Evolutionary conservation across 169 alveolate genomes (phyloP), one percentile per base, ranked within the genome.

Genomic region (Cryptosporidium sp.): DNA sequence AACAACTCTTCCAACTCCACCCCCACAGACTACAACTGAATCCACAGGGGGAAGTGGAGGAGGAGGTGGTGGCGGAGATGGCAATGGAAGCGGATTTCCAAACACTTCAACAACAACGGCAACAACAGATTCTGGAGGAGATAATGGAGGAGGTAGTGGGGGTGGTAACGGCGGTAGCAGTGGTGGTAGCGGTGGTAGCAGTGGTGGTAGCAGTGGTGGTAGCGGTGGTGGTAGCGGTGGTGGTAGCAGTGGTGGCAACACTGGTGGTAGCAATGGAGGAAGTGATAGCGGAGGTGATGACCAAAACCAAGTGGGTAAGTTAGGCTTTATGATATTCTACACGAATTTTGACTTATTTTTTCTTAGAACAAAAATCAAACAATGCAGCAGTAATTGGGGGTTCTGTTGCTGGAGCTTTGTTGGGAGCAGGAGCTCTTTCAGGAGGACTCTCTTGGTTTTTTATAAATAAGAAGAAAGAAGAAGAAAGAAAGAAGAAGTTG

Each of bases 361-460:
- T 41, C 14, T 52, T 41, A 52, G 29, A 8, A 55, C 26, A 55
- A 14, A 43, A 23, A 10, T 23, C 59, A 26, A 18, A 80, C 70
- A n/a, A 62, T 10, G 89, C 51, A 21, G 75, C 69, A 61, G 0
- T 80, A 10, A 43, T 59, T 4, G 89, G 89, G 21, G 89, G 89
- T 41, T 43, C 80, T 1, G 23, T 80, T 33, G 89, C 69, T 26
- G 89, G 89, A 14, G 73, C 75, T 26, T 43, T 80, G 35, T 45
- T 80, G 14, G 89, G 73, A 14, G 75, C 35, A 41, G 89, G 89
- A 41, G 89, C 89, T 0, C 0, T 80, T n/a, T 21, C 69, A 26
- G 89, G 89, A 61, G 89, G 89, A 45, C 39, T 59, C 41, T 73
- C 86, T 8, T 80, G 73, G 75, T 80, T 80, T 31, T 62, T 80